These are phyloP conservation scores for Cyclotella atomus DNA, from an alignment of 108 stramenopile species.

Conservation along the genomic window DNA sequence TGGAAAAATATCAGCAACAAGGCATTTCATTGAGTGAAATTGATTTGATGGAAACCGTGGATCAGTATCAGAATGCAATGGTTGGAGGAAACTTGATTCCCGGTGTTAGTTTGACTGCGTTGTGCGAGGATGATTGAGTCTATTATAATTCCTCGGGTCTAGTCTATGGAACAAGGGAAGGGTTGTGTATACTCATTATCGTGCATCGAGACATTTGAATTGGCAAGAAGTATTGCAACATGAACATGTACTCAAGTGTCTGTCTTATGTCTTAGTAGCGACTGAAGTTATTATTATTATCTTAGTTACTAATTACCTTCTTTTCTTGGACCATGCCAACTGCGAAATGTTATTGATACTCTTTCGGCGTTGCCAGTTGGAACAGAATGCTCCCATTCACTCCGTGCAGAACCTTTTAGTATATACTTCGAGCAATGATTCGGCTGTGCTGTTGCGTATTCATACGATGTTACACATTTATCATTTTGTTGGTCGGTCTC, in stretches of 20 bases:
- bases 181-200: too few relatives aligned
- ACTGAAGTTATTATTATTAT: too few relatives aligned
- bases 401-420: too few relatives aligned
- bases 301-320: background rate
- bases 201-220: too few relatives aligned
- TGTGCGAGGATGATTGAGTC: slow-evolving; percentile 42
- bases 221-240: too few relatives aligned
- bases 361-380: slow-evolving; percentile 30
- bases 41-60: slow-evolving; percentile 34
- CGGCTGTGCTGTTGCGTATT: slow-evolving; percentile 26
- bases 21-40: slow-evolving; percentile 30
- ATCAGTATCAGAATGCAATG: slow-evolving; percentile 41
- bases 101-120: slow-evolving; percentile 23
- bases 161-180: too few relatives aligned
- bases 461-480: background rate
- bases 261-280: too few relatives aligned
- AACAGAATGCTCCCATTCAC: too few relatives aligned
- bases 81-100: slow-evolving; percentile 34
- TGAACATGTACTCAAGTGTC: too few relatives aligned
- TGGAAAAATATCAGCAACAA: slow-evolving; percentile 26
- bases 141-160: too few relatives aligned
- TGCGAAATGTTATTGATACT: slow-evolving; percentile 55
- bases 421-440: slow-evolving; percentile 47
- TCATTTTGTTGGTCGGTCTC: background rate
- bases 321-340: slow-evolving; percentile 12